Conservation (phyloP, 2,329 filamentous ascomycete genomes). For the Xylariomycetidae sp. region DNA sequence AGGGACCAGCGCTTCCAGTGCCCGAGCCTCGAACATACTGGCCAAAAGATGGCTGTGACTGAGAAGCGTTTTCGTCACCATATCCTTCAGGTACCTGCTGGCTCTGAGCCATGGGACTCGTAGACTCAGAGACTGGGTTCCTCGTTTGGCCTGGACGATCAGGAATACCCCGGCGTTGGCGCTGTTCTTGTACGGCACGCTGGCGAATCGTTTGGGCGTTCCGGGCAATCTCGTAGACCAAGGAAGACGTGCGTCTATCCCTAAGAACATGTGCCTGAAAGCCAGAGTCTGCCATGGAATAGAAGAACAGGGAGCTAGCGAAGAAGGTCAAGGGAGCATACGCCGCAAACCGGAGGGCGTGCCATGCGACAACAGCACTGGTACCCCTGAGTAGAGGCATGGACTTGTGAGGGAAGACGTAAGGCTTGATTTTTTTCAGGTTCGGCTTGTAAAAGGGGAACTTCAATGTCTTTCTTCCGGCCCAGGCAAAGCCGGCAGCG, state of each 20-base stretch:
- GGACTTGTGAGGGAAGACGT: conserved; percentile 22
- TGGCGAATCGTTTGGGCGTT: conserved; percentile 12
- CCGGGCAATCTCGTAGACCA: conserved; percentile 13
- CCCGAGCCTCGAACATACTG: background rate
- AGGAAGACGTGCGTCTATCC: conserved; percentile 24
- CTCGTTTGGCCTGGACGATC: conserved; percentile 1
- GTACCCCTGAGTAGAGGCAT: conserved; percentile 21
- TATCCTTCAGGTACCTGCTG: no score
- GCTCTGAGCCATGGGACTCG: no score
- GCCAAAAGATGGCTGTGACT: background rate
- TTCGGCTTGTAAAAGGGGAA: conserved; percentile 38
- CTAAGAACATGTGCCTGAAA: conserved; percentile 13
- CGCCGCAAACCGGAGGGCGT: conserved; percentile 27
- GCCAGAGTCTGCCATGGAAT: conserved; percentile 23
- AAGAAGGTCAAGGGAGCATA: conserved; percentile 27
- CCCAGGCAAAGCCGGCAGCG: conserved; percentile 21
- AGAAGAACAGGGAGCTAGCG: conserved; percentile 22
- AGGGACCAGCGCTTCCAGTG: background rate
- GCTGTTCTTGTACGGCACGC: conserved; percentile 8
- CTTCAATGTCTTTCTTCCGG: conserved; percentile 28
- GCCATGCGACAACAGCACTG: conserved; percentile 29
- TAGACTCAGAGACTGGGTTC: no score
- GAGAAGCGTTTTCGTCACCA: no score
- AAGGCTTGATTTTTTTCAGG: conserved; percentile 24
- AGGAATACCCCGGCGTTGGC: conserved; percentile 3